Evolutionary conservation across 1,284 basidiomycete genomes (phyloP).

Genomic region (Calocybe gambosa): DNA sequence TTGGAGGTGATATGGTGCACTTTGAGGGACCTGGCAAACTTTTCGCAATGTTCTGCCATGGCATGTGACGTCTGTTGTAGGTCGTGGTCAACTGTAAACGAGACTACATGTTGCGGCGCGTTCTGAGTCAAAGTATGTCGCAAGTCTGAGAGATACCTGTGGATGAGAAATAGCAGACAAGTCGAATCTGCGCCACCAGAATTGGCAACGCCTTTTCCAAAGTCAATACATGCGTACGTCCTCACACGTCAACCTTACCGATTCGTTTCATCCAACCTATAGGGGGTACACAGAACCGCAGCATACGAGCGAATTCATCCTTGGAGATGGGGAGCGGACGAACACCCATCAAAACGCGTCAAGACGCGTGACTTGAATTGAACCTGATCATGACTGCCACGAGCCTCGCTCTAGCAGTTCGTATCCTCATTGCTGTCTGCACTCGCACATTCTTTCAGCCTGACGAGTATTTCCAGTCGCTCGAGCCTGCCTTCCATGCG

Average conservation of each 20-base stretch:
- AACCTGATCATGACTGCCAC: constrained; percentile 13
- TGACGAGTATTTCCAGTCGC: constrained; percentile 94
- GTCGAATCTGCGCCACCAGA: constrained; percentile 79
- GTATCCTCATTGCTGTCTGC: constrained; percentile 56
- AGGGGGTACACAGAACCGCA: constrained; percentile 33
- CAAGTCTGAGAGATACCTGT: constrained; percentile 30
- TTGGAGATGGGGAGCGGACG: constrained; percentile 26
- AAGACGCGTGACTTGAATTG: not conserved
- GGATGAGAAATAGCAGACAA: constrained; percentile 63
- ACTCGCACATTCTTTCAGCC: constrained; percentile 94
- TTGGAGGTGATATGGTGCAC: constrained; percentile 38
- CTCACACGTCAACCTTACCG: constrained; percentile 24
- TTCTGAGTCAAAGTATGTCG: constrained; percentile 1
- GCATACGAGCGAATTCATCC: constrained; percentile 39
- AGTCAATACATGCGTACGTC: not conserved
- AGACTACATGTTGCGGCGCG: constrained; percentile 35
- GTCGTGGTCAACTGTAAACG: constrained; percentile 61
- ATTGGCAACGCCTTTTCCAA: constrained; percentile 55
- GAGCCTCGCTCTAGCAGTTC: constrained; percentile 34
- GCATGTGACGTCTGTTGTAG: constrained; percentile 48
- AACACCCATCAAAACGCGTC: constrained; percentile 4
- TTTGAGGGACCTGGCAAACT: constrained; percentile 37
- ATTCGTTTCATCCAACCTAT: constrained; percentile 35
- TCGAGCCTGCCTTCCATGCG: constrained; percentile 85
- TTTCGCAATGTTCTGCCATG: constrained; percentile 48